Conservation (phyloP, 1,284 basidiomycete genomes). For the Puccinia triticina region DNA sequence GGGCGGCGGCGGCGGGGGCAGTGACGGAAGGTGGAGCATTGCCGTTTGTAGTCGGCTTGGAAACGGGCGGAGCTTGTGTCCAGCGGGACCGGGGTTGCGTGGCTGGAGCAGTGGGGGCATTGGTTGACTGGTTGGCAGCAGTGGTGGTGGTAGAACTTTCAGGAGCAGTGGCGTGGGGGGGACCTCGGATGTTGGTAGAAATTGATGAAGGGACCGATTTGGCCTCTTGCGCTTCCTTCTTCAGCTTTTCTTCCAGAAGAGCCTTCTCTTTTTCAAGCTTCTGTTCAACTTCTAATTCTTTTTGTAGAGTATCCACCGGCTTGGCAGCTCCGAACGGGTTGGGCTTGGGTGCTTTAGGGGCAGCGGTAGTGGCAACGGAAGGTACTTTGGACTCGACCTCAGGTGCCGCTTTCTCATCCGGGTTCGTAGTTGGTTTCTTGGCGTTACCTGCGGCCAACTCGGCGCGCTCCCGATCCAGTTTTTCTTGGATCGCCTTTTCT, state of each 20-base stretch:
- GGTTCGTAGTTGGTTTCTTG: background rate
- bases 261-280: slow-evolving; percentile 41
- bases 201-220: slow-evolving; percentile 8
- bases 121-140: slow-evolving; percentile 1
- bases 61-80: slow-evolving; percentile 23
- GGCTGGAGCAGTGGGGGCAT: background rate
- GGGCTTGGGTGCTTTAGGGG: slow-evolving; percentile 30
- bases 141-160: background rate
- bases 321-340: slow-evolving; percentile 48
- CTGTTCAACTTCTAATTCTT: slow-evolving; percentile 47
- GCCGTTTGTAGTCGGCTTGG: slow-evolving; percentile 27
- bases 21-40: slow-evolving; percentile 12
- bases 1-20: background rate
- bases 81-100: slow-evolving; percentile 28
- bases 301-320: slow-evolving; percentile 41
- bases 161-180: background rate
- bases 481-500: slow-evolving; percentile 45
- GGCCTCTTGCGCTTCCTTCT: slow-evolving; percentile 32
- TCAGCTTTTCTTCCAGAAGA: slow-evolving; percentile 36
- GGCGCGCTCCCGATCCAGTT: slow-evolving; percentile 34
- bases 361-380: background rate
- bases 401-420: background rate
- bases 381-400: background rate
- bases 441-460: slow-evolving; percentile 9
- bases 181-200: background rate